phyloP scores from a whole-genome alignment of 257 asterid species.

The Solanum dulcamara region DNA sequence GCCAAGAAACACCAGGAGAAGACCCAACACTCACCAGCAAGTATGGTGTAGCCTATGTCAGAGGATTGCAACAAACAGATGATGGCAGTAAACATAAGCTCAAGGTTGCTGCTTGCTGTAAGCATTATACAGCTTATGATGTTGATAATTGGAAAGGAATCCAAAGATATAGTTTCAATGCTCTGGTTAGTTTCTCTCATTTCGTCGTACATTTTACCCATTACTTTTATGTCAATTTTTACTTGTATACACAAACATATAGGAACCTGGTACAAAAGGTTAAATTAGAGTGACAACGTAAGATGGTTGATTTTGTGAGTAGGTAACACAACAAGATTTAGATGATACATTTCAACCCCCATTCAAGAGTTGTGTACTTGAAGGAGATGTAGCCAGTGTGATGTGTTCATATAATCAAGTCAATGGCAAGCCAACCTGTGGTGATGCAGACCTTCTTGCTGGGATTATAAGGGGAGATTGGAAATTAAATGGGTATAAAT shows the following conservation, averaged over 20 bases:
- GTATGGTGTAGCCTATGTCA: constrained; percentile 42
- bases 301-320: background rate
- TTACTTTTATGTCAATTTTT: background rate
- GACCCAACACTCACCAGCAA: constrained; percentile 27
- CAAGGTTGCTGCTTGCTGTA: constrained; percentile 61
- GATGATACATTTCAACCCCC: constrained; percentile 97
- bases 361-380: constrained; percentile 79
- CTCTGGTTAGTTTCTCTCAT: constrained; percentile 26
- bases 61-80: constrained; percentile 46
- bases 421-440: constrained; percentile 86
- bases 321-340: constrained; percentile 91
- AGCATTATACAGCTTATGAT: constrained; percentile 76
- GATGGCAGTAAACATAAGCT: constrained; percentile 40
- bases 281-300: background rate
- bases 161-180: constrained; percentile 45
- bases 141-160: constrained; percentile 68
- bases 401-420: constrained; percentile 95
- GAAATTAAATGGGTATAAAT: constrained; percentile 67
- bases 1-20: constrained; percentile 59
- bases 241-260: background rate
- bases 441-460: constrained; percentile 57
- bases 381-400: constrained; percentile 91
- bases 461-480: constrained; percentile 78
- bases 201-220: background rate
- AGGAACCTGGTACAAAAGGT: background rate